These are phyloP conservation scores for Podospora australis DNA, from an alignment of 495 filamentous ascomycete genomes.

Conservation along the genomic window DNA sequence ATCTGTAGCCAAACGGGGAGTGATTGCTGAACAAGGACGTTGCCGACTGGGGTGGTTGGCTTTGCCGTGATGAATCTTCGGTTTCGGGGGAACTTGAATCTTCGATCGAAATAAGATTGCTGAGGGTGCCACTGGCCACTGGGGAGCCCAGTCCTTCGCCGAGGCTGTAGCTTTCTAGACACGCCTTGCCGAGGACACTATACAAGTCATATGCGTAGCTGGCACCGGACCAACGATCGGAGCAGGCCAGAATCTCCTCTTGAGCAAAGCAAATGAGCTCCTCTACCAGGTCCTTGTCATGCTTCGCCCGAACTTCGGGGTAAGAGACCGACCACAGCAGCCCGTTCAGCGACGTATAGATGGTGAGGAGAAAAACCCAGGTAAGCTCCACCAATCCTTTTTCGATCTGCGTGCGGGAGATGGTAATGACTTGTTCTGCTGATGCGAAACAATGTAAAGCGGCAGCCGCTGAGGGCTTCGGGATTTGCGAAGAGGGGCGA, in stretches of 20 bases:
- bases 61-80: conserved; percentile 22
- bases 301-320: conserved; percentile 64
- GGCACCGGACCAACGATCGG: conserved; percentile 84
- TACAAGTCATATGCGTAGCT: conserved; percentile 77
- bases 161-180: conserved; percentile 73
- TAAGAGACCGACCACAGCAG: conserved; percentile 86
- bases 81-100: conserved; percentile 41
- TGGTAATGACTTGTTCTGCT: conserved; percentile 67
- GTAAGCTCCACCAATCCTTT: conserved; percentile 72
- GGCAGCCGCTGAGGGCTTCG: conserved; percentile 67
- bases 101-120: conserved; percentile 50
- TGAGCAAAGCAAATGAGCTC: conserved; percentile 62
- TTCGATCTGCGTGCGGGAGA: conserved; percentile 69
- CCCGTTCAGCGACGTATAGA: conserved; percentile 83
- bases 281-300: conserved; percentile 65
- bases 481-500: conserved; percentile 83
- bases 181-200: conserved; percentile 68
- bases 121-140: conserved; percentile 54
- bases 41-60: conserved; percentile 11
- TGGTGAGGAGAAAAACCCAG: conserved; percentile 80
- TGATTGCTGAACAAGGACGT: conserved; percentile 29
- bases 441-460: conserved; percentile 78
- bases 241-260: conserved; percentile 65
- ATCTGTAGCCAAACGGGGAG: conserved; percentile 48
- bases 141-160: conserved; percentile 40